A percentile compares a stretch with the other conserved stretches of the same genome.
These are phyloP conservation scores for Bifiguratus adelaidae DNA, from an alignment of 192 early-diverging fungal genomes.

Conservation along the genomic window DNA sequence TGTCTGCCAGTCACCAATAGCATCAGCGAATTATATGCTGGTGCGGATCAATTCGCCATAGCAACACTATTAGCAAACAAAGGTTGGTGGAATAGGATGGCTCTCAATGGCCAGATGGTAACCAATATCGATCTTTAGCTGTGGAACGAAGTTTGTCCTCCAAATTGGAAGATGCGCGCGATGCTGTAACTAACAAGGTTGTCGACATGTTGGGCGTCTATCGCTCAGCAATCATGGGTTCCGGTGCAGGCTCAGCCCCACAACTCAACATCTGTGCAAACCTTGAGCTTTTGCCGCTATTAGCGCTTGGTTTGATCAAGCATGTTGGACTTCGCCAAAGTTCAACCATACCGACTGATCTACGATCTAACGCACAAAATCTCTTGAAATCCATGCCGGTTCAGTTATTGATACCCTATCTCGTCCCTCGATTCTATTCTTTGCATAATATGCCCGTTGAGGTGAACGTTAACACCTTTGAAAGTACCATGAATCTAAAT, in stretches of 20 bases:
- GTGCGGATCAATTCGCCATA: conserved; percentile 78
- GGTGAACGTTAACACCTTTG: conserved; percentile 28
- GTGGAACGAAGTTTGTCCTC: conserved; percentile 78
- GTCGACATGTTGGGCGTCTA: conserved; percentile 86
- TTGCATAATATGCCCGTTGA: conserved; percentile 67
- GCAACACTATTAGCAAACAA: conserved; percentile 79
- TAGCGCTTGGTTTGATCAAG: conserved; percentile 76
- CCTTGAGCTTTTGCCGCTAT: conserved; percentile 74
- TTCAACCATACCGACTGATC: conserved; percentile 62
- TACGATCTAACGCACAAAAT: conserved; percentile 74
- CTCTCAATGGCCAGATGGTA: neutral
- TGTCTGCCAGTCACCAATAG: conserved; percentile 78
- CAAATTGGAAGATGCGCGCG: conserved; percentile 88
- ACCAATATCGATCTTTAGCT: conserved; percentile 27
- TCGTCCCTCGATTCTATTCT: conserved; percentile 75
- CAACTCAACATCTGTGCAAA: conserved; percentile 80
- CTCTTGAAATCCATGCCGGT: conserved; percentile 71
- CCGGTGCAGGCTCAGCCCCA: conserved; percentile 58
- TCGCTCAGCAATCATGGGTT: conserved; percentile 67
- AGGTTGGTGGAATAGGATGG: conserved; percentile 33
- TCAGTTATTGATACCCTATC: conserved; percentile 58
- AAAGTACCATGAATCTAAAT: conserved; percentile 2
- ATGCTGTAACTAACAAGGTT: conserved; percentile 79
- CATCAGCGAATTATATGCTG: conserved; percentile 69
- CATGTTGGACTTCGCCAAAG: conserved; percentile 56